These are phyloP conservation scores for Noccaea bulbosa DNA, from an alignment of 345 rosid species.

Conservation along the genomic window DNA sequence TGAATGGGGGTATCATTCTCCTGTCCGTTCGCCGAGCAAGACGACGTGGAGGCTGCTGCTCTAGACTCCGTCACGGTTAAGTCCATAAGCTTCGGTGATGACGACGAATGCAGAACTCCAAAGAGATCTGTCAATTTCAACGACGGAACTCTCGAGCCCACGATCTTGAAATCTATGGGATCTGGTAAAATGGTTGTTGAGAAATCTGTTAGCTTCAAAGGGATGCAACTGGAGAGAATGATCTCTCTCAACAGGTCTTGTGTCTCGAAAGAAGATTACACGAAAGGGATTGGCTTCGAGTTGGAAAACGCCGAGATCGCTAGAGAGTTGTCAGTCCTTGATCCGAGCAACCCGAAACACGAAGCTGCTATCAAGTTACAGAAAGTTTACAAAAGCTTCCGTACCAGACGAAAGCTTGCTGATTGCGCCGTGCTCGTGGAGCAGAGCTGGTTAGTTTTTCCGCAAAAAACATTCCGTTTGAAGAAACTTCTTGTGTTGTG, in stretches of 20 bases:
- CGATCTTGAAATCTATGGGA: constrained; percentile 62
- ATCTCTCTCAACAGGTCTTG: constrained; percentile 48
- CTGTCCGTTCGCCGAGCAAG: constrained; percentile 59
- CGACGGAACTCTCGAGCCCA: constrained; percentile 55
- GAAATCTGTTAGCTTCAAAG: constrained; percentile 79
- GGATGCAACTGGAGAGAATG: constrained; percentile 56
- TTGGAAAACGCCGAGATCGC: constrained; percentile 23
- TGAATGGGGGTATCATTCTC: constrained; percentile 75
- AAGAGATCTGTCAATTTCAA: constrained; percentile 73
- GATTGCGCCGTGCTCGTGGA: constrained; percentile 93
- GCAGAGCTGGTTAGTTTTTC: constrained; percentile 72
- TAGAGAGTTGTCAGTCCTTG: constrained; percentile 44
- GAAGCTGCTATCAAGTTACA: constrained; percentile 85
- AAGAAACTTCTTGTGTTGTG: constrained; percentile 2
- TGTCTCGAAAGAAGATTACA: constrained; percentile 18
- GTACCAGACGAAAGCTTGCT: constrained; percentile 92
- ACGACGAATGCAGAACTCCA: constrained; percentile 57
- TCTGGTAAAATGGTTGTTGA: constrained; percentile 81
- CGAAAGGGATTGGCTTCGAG: constrained; percentile 33
- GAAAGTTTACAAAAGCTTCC: constrained; percentile 92
- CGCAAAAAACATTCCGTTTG: background rate
- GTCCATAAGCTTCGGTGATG: constrained; percentile 77
- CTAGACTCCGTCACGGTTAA: constrained; percentile 75
- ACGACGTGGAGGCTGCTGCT: constrained; percentile 56
- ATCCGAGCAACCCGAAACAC: constrained; percentile 66